Evolutionary conservation across 148 eudicot species (phyloP).

Genomic region (Suaeda aralocaspica): DNA sequence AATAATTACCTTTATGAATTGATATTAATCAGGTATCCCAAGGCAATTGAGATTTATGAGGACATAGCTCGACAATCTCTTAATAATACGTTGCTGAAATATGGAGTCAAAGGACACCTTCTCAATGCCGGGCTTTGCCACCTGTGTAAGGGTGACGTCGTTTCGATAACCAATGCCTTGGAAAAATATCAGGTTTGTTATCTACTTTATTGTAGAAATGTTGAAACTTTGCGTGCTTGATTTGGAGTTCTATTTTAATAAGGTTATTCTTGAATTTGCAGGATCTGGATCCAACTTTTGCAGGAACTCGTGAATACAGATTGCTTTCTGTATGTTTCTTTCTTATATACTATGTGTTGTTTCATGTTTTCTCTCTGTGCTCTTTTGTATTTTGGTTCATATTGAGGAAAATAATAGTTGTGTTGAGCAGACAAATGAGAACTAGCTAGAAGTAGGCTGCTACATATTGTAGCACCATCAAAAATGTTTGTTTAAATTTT

Average conservation of each 20-base stretch:
- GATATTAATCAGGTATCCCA: slow-evolving; percentile 41
- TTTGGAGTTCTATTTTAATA: slow-evolving; percentile 3
- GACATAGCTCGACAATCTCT: slow-evolving; percentile 59
- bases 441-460: not conserved
- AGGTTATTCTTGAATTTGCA: slow-evolving; percentile 25
- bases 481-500: not conserved
- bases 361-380: not conserved
- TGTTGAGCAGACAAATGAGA: not conserved
- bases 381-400: not conserved
- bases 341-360: not conserved
- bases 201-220: slow-evolving; percentile 2
- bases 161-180: slow-evolving; percentile 59
- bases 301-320: slow-evolving; percentile 58
- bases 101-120: slow-evolving; percentile 74
- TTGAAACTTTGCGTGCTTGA: slow-evolving; percentile 2
- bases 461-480: not conserved
- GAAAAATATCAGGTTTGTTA: slow-evolving; percentile 57
- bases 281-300: slow-evolving; percentile 70
- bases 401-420: not conserved
- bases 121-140: slow-evolving; percentile 83
- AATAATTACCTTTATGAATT: not conserved
- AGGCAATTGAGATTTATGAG: slow-evolving; percentile 66
- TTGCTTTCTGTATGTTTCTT: slow-evolving; percentile 47
- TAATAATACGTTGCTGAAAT: slow-evolving; percentile 50
- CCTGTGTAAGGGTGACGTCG: slow-evolving; percentile 64